Percentiles rank a stretch among this genome's conserved stretches.
phyloP scores from a whole-genome alignment of 352 stramenopile species.

The Phytophthora tentaculata region DNA sequence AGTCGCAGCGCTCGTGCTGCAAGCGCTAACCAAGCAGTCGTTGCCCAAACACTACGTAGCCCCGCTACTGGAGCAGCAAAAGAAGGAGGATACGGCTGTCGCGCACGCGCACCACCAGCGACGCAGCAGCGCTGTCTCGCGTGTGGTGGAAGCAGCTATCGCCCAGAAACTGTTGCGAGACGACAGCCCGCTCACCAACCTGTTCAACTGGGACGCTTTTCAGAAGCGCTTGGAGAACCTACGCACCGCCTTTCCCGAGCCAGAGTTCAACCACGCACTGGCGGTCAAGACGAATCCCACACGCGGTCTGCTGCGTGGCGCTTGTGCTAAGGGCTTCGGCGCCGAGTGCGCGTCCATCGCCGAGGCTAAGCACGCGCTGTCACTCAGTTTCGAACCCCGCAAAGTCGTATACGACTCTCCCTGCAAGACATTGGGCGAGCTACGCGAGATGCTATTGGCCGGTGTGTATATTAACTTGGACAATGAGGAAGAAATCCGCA shows the following conservation, averaged over 20 bases:
- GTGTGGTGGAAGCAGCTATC: slow-evolving; percentile 59
- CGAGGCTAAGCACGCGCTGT: slow-evolving; percentile 82
- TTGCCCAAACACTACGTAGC: slow-evolving; percentile 48
- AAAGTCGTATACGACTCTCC: slow-evolving; percentile 93
- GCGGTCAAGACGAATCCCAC: slow-evolving; percentile 87
- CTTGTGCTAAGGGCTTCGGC: slow-evolving; percentile 55
- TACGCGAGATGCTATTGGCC: slow-evolving; percentile 76
- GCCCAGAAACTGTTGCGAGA: slow-evolving; percentile 58
- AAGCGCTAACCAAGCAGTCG: slow-evolving; percentile 26
- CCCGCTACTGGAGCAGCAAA: slow-evolving; percentile 50
- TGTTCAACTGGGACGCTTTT: slow-evolving; percentile 75
- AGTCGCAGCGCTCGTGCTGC: slow-evolving; percentile 39
- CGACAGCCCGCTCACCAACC: slow-evolving; percentile 62
- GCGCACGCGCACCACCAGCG: slow-evolving; percentile 40
- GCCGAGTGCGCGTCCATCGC: slow-evolving; percentile 86
- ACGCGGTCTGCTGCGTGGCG: slow-evolving; percentile 65
- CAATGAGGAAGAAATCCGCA: slow-evolving; percentile 91
- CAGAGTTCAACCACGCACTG: slow-evolving; percentile 76
- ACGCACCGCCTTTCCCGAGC: slow-evolving; percentile 55
- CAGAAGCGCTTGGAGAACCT: slow-evolving; percentile 65
- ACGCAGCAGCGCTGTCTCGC: slow-evolving; percentile 39
- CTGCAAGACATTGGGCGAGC: slow-evolving; percentile 89
- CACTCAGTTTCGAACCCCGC: slow-evolving; percentile 70
- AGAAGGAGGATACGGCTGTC: slow-evolving; percentile 32
- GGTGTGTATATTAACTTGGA: slow-evolving; percentile 93